phyloP scores from a whole-genome alignment of 805 yeast species.

The Monosporozyma unispora region DNA sequence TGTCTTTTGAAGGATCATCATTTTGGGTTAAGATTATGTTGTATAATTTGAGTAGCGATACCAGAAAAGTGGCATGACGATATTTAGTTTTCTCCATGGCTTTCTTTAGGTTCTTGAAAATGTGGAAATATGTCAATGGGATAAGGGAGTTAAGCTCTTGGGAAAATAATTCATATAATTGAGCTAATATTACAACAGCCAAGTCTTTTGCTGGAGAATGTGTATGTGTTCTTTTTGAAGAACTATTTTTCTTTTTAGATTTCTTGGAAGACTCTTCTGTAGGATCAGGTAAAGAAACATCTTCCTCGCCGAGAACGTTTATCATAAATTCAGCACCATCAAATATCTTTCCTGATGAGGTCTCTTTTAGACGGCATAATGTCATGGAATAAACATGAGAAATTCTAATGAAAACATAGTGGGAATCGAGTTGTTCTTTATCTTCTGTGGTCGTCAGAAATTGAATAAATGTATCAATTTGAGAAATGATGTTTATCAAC shows the following conservation, averaged over 20 bases:
- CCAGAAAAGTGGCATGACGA: constrained; percentile 25
- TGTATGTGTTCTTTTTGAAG: constrained; percentile 17
- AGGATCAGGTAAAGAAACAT: constrained; percentile 1
- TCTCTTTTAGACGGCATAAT: constrained; percentile 9
- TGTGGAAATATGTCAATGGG: constrained; percentile 24
- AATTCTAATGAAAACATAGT: constrained; percentile 13
- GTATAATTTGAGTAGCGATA: constrained; percentile 17
- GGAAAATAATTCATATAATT: constrained; percentile 29
- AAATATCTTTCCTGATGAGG: constrained; percentile 18
- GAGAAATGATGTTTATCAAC: background rate
- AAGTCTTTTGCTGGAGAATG: constrained; percentile 24
- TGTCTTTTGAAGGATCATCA: constrained; percentile 5
- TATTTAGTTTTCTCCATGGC: constrained; percentile 25
- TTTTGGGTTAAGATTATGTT: constrained; percentile 18
- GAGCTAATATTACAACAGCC: constrained; percentile 23
- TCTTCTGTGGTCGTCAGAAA: constrained; percentile 10
- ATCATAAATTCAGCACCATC: constrained; percentile 23
- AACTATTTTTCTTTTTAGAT: constrained; percentile 15
- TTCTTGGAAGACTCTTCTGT: constrained; percentile 6
- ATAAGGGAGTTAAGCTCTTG: constrained; percentile 29
- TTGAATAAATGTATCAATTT: background rate
- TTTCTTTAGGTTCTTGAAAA: constrained; percentile 31
- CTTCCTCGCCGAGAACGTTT: constrained; percentile 25
- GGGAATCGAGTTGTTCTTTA: constrained; percentile 14
- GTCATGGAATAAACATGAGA: constrained; percentile 17